phyloP scores from a whole-genome alignment of 257 asterid genomes.

The Solanum corneliomulleri region DNA sequence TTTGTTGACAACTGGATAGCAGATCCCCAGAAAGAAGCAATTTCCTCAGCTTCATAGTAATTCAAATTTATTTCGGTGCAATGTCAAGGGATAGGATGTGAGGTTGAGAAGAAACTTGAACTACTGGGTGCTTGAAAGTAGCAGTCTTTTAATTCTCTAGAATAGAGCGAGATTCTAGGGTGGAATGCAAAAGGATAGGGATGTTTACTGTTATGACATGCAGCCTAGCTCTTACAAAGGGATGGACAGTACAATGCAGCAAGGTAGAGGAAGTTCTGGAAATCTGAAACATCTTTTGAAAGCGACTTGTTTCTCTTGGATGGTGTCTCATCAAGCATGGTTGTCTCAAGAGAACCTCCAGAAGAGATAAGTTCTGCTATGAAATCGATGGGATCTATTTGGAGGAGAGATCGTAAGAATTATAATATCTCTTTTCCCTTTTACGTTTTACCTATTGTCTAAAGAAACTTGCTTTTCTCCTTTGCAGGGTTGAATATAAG shows the following conservation, averaged over 20 bases:
- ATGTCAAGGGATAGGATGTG: not conserved
- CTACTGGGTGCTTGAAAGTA: not conserved
- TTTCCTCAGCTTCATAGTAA: not conserved
- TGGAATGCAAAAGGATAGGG: not conserved
- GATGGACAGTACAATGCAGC: not conserved
- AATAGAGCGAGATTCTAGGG: not conserved
- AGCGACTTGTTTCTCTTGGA: not conserved
- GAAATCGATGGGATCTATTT: not conserved
- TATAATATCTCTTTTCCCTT: not conserved
- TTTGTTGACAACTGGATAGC: not conserved
- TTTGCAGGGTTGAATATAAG: conserved; percentile 78
- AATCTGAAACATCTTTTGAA: not conserved
- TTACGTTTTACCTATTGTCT: not conserved
- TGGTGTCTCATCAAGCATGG: not conserved
- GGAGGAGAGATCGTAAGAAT: not conserved
- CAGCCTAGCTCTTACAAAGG: not conserved
- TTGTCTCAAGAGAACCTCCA: not conserved
- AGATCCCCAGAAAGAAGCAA: not conserved
- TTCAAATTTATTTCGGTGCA: not conserved
- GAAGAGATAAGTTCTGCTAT: not conserved
- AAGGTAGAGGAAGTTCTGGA: not conserved
- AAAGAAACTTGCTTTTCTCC: not conserved
- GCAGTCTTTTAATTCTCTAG: not conserved
- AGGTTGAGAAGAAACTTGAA: not conserved
- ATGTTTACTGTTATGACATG: not conserved